Evolutionary conservation across 768 basidiomycete genomes (phyloP).

Genomic region (Pluteus cervinus): DNA sequence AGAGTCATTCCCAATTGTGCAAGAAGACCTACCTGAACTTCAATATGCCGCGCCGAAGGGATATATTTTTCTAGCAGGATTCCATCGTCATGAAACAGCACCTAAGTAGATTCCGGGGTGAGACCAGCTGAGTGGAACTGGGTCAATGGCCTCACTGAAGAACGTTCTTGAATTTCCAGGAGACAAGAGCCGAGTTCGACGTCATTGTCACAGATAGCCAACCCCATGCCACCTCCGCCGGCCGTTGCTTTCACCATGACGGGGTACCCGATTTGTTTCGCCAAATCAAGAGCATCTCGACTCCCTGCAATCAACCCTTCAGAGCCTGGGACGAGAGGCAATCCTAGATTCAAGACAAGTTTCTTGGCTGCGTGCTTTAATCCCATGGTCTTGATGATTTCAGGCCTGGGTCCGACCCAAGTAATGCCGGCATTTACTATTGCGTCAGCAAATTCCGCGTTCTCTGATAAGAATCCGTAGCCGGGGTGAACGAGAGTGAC

Average conservation of each 20-base stretch:
- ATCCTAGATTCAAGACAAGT: constrained; percentile 37
- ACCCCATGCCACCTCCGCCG: constrained; percentile 67
- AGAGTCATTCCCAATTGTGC: not conserved
- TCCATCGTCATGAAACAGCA: constrained; percentile 41
- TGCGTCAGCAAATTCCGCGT: constrained; percentile 44
- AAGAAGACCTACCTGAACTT: constrained; percentile 43
- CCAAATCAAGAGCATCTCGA: constrained; percentile 35
- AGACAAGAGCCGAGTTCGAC: constrained; percentile 32
- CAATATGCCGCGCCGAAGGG: constrained; percentile 52
- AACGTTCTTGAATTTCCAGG: too few species aligned
- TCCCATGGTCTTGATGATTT: constrained; percentile 49
- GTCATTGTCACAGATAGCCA: constrained; percentile 45
- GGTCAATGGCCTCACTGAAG: too few species aligned
- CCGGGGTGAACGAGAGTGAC: constrained; percentile 57
- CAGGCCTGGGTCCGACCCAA: constrained; percentile 52
- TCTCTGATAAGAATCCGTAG: constrained; percentile 64
- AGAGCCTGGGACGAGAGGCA: constrained; percentile 55
- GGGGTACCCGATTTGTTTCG: constrained; percentile 45
- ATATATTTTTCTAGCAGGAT: constrained; percentile 60
- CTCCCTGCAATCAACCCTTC: constrained; percentile 35
- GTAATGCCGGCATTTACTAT: constrained; percentile 43
- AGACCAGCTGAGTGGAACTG: too few species aligned
- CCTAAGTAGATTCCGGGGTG: too few species aligned
- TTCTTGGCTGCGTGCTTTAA: constrained; percentile 53
- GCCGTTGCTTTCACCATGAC: constrained; percentile 65